Base-by-base conservation (phyloP, 2,329 filamentous ascomycete genomes). In the Calonectria crousiana region DNA sequence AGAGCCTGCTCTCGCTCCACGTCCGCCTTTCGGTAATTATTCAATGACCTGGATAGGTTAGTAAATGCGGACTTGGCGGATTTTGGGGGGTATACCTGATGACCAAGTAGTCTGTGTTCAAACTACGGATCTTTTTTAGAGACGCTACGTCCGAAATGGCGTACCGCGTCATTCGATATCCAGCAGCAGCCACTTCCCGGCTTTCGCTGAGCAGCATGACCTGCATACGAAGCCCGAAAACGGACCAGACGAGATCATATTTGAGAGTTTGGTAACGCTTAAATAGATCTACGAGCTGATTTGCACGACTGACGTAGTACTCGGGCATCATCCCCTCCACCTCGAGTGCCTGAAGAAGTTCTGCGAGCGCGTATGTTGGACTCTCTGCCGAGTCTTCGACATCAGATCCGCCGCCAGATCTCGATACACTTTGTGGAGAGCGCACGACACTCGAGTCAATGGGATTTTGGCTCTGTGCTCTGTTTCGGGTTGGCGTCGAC, bases 1-100 rank as follows among this genome's bases (percentile, higher is more conserved):
- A 99, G 88, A 16, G 97, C 97, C 85, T 99, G 97, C 84, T 99
- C 97, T 69, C 97, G 92, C 86, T 99, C 97, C 23, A 99, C 95
- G 79, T 96, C 96, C n/a, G 96, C 95, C 84, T 98, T 98, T 81
- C 94, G 94, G 83, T 98, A 97, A 83, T 98, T 98, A 77, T 97
- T 95, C 41, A 99, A 88, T 0, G 97, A 98, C 74, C 90, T 91
- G 72, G 6, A 3, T 6, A 26, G 67, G 62, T 79, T 69, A 80
- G 79, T 30, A 74, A 9, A 47, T 36, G 18, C 10, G 14, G 23
- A 30, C n/a, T 18, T 14, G 5, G 10, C 2, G 6, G 6, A 34
- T 18, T 6, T 73, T 47, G 58, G n/a, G 26, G 8, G n/a, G 68
- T 74, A n/a, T 80, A 84, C 82, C 84, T 89, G 49, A 98, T 95